Evolutionary conservation across 108 stramenopile genomes (phyloP).

Genomic region (Skeletonema grethae): DNA sequence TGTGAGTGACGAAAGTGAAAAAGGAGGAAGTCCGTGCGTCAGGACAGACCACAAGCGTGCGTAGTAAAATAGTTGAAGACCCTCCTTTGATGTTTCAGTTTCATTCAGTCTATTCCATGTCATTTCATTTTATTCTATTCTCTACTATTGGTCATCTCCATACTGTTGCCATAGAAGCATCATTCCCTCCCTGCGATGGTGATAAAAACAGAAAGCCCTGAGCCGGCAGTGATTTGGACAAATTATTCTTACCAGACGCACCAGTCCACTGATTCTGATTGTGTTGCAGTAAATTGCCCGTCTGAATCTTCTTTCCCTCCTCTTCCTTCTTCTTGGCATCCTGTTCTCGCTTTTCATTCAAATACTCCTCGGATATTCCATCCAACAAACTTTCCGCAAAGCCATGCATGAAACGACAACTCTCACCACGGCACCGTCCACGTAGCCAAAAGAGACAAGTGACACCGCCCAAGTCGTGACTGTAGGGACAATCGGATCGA

Average conservation of each 20-base stretch:
- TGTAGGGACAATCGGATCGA: conserved; percentile 76
- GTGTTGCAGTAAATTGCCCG: conserved; percentile 24
- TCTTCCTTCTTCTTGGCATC: conserved; percentile 16
- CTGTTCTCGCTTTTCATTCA: conserved; percentile 17
- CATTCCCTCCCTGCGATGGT: neutral
- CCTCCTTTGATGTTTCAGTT: too few species aligned
- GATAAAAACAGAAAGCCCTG: conserved; percentile 7
- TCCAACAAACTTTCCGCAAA: conserved; percentile 65
- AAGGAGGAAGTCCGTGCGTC: too few species aligned
- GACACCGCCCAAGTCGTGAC: conserved; percentile 73
- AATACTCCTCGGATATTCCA: conserved; percentile 41
- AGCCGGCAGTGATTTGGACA: neutral
- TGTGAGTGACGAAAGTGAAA: too few species aligned
- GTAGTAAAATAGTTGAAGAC: too few species aligned
- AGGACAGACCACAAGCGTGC: too few species aligned
- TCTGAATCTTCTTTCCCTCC: conserved; percentile 16
- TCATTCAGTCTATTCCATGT: too few species aligned
- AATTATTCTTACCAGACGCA: neutral
- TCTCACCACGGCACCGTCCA: conserved; percentile 66
- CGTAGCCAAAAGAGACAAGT: conserved; percentile 82
- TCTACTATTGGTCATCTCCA: neutral
- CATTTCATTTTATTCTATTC: neutral
- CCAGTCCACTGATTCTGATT: conserved; percentile 23
- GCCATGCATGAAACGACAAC: conserved; percentile 74
- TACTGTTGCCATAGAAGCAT: neutral